Percentiles rank a stretch among this genome's conserved stretches.
Evolutionary conservation across 2,329 filamentous ascomycete species (phyloP).

Genomic region (Trichoderma sp.): DNA sequence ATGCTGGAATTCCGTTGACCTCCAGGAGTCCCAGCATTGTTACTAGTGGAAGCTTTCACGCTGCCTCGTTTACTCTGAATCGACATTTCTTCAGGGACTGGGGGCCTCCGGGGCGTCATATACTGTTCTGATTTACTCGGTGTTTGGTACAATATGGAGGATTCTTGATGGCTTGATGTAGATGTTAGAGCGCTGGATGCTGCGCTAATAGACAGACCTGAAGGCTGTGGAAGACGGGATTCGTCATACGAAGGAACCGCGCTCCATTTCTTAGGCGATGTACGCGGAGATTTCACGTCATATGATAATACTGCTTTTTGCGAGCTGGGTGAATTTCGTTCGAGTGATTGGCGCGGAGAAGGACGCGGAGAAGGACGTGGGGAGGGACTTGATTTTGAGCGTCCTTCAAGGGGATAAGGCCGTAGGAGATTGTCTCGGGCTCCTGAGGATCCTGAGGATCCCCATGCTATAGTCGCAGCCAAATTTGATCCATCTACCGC

Average conservation of each 20-base stretch:
- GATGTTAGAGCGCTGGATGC: slow-evolving; percentile 58
- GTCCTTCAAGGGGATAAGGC: slow-evolving; percentile 36
- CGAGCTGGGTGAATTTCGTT: slow-evolving; percentile 47
- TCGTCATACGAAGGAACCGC: slow-evolving; percentile 47
- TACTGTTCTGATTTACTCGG: slow-evolving; percentile 11
- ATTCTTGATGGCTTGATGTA: slow-evolving; percentile 38
- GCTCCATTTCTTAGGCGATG: slow-evolving; percentile 41
- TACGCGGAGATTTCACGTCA: slow-evolving; percentile 38
- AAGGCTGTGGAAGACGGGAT: slow-evolving; percentile 40
- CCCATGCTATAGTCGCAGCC: slow-evolving; percentile 68
- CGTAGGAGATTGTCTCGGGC: slow-evolving; percentile 43
- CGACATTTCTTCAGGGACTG: background rate
- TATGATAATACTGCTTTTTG: slow-evolving; percentile 53
- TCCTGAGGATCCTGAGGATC: slow-evolving; percentile 48
- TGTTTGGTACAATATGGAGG: slow-evolving; percentile 8
- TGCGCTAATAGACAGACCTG: slow-evolving; percentile 58
- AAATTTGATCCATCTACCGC: slow-evolving; percentile 61
- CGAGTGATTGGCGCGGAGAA: slow-evolving; percentile 37
- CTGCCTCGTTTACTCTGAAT: background rate
- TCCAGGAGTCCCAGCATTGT: background rate
- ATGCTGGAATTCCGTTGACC: slow-evolving; percentile 7
- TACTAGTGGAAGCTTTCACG: background rate
- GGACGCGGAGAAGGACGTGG: slow-evolving; percentile 30
- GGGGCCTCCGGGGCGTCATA: background rate
- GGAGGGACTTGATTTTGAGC: slow-evolving; percentile 31